Evolutionary conservation across 495 filamentous ascomycete genomes (phyloP).

Genomic region (Evernia prunastri): DNA sequence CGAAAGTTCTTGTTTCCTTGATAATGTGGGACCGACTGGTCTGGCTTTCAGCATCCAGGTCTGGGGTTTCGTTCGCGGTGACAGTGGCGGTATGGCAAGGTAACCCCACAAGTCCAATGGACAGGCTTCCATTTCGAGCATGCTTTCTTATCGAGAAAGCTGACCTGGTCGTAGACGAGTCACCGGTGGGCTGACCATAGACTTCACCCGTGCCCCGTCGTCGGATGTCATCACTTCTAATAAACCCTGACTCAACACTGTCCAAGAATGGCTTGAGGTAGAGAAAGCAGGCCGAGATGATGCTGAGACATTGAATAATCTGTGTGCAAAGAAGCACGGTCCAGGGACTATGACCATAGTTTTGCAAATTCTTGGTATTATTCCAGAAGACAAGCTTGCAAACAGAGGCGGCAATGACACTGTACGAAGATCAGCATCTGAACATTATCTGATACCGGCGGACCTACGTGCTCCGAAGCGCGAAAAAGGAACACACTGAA

Average conservation of each 20-base stretch:
- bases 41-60: constrained; percentile 1
- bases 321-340: constrained; percentile 7
- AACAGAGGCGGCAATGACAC: background rate
- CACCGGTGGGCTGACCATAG: background rate
- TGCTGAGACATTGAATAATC: constrained; percentile 13
- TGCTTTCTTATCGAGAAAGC: background rate
- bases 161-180: background rate
- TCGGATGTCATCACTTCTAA: constrained; percentile 11
- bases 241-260: constrained; percentile 6
- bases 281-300: constrained; percentile 8
- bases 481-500: constrained; percentile 33
- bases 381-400: constrained; percentile 8
- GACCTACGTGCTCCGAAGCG: constrained; percentile 35
- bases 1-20: constrained; percentile 9
- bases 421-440: background rate
- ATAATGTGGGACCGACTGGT: constrained; percentile 6
- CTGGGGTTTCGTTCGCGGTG: background rate
- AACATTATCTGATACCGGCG: background rate
- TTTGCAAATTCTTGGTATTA: background rate
- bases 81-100: background rate
- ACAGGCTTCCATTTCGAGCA: background rate
- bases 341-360: background rate
- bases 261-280: constrained; percentile 12
- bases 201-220: background rate
- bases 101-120: background rate